Evolutionary conservation across 208 protist genomes (phyloP).

Genomic region (Wallacemonas sp.): DNA sequence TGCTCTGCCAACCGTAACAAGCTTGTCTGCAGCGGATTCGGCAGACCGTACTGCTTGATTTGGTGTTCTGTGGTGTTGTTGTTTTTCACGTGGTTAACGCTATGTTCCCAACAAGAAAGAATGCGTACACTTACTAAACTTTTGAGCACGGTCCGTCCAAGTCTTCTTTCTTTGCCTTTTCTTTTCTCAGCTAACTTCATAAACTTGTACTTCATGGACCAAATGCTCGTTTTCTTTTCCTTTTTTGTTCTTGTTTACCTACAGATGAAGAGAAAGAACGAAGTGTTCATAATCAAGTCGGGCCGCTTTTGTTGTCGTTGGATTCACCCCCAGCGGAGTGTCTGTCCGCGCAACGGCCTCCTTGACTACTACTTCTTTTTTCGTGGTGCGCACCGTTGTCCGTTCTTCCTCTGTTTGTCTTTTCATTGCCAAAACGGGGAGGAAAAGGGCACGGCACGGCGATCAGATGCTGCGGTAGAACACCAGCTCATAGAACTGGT

Average conservation of each 20-base stretch:
- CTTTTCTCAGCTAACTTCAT: conserved; percentile 13
- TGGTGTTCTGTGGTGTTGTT: conserved; percentile 14
- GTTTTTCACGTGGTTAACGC: conserved; percentile 12
- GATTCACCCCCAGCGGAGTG: too few relatives aligned
- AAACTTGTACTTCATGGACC: too few relatives aligned
- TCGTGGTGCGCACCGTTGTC: too few relatives aligned
- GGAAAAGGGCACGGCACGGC: conserved; percentile 14
- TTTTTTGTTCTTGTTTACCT: conserved; percentile 9
- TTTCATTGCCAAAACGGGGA: background rate
- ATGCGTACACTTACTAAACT: conserved; percentile 13
- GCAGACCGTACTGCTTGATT: too few relatives aligned
- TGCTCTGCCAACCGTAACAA: too few relatives aligned
- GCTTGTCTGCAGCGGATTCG: too few relatives aligned
- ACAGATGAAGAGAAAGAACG: conserved; percentile 6
- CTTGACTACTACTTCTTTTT: too few relatives aligned
- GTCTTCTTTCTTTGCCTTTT: background rate
- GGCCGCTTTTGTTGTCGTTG: background rate
- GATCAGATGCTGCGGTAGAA: conserved; percentile 87
- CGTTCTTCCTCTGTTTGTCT: too few relatives aligned
- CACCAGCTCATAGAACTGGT: conserved; percentile 90
- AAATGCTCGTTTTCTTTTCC: conserved; percentile 1
- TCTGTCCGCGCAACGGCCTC: too few relatives aligned
- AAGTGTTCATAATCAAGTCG: background rate
- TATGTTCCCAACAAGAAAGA: conserved; percentile 16
- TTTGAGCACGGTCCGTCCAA: background rate